Conservation (phyloP, 2,329 filamentous ascomycete species). For the Furcasterigmium sp. region DNA sequence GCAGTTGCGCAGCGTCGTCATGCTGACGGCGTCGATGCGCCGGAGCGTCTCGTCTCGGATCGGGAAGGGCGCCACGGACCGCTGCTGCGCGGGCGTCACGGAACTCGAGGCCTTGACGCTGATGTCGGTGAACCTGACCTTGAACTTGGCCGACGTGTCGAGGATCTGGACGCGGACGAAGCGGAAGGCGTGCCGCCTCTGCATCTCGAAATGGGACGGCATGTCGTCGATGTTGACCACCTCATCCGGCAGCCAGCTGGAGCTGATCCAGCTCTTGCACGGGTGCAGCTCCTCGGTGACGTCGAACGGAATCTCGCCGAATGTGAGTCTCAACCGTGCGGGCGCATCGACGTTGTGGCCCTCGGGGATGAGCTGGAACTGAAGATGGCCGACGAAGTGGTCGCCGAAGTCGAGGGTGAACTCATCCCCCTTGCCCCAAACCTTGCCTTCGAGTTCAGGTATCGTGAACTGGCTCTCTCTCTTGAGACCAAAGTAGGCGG, state of each 20-base stretch:
- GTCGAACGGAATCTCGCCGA: constrained; percentile 28
- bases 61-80: constrained; percentile 9
- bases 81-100: constrained; percentile 12
- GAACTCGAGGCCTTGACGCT: constrained; percentile 20
- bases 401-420: constrained; percentile 26
- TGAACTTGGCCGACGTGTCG: constrained; percentile 27
- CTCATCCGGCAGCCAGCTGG: constrained; percentile 29
- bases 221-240: constrained; percentile 26
- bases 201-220: constrained; percentile 20
- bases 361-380: constrained; percentile 20
- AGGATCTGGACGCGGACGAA: constrained; percentile 26
- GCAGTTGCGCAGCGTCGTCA: constrained; percentile 27
- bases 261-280: constrained; percentile 29
- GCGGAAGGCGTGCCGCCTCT: constrained; percentile 25
- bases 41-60: constrained; percentile 15
- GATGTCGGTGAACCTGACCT: constrained; percentile 22
- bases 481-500: constrained; percentile 14
- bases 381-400: constrained; percentile 24
- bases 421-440: constrained; percentile 20
- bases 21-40: constrained; percentile 22
- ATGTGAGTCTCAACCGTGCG: constrained; percentile 24
- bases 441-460: constrained; percentile 9
- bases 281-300: constrained; percentile 24
- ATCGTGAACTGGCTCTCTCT: constrained; percentile 9
- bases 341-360: constrained; percentile 28